phyloP scores from a whole-genome alignment of 2,329 filamentous ascomycete genomes.

The Cladosporium sp. region DNA sequence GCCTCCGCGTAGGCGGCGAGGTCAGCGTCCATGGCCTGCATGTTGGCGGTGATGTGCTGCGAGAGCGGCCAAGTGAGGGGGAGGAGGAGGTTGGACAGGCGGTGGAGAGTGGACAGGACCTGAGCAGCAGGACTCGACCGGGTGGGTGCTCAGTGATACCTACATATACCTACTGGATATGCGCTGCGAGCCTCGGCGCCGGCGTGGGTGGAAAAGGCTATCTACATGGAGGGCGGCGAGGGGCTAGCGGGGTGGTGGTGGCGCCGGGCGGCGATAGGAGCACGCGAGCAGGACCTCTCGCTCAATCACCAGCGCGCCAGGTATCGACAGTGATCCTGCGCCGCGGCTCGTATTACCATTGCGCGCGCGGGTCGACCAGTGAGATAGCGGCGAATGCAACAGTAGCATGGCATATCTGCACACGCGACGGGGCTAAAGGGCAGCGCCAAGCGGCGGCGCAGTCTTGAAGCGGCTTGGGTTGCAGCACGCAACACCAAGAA shows the following conservation, averaged over 20 bases:
- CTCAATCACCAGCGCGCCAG: conserved; percentile 3
- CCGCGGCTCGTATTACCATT: conserved; percentile 4
- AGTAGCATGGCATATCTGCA: conserved; percentile 7
- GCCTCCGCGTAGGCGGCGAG: conserved; percentile 20
- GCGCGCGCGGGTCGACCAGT: conserved; percentile 4
- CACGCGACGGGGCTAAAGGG: not conserved
- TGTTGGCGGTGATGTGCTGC: conserved; percentile 5
- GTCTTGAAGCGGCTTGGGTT: conserved; percentile 12
- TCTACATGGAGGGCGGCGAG: not conserved
- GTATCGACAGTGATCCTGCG: conserved; percentile 6
- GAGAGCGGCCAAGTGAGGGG: not conserved
- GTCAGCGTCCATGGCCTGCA: conserved; percentile 9
- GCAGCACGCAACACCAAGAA: conserved; percentile 7
- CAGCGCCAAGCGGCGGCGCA: conserved; percentile 2
- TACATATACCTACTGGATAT: not conserved
- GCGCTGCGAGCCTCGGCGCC: not conserved
- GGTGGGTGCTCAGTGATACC: not conserved
- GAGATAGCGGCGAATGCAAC: conserved; percentile 6
- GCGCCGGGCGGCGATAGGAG: conserved; percentile 3
- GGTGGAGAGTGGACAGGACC: not conserved
- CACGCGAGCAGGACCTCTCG: conserved; percentile 3
- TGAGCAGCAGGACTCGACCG: not conserved
- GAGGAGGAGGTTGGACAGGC: not conserved
- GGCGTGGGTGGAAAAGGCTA: conserved; percentile 4
- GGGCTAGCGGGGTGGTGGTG: not conserved